These are phyloP conservation scores for Rusavskia elegans DNA, from an alignment of 495 filamentous ascomycete genomes.

Conservation along the genomic window DNA sequence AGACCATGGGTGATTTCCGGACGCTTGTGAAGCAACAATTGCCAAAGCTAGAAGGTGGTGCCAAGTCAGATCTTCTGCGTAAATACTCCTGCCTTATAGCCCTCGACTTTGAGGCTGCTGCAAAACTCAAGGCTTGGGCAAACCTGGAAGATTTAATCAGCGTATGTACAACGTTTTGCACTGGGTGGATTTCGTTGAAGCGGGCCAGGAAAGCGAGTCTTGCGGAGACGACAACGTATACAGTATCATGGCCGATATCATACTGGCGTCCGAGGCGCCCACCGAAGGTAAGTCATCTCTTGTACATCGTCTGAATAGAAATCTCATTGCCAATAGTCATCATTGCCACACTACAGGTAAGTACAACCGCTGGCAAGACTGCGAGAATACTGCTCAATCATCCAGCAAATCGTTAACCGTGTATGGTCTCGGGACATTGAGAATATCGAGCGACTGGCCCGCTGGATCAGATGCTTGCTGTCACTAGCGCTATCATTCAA, in stretches of 20 bases:
- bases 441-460: constrained; percentile 39
- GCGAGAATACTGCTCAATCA: background rate
- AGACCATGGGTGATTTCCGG: constrained; percentile 39
- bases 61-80: constrained; percentile 32
- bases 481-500: constrained; percentile 37
- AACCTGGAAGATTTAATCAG: constrained; percentile 44
- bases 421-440: constrained; percentile 37
- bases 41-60: constrained; percentile 24
- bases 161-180: constrained; percentile 18
- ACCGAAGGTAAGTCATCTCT: constrained; percentile 16
- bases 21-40: constrained; percentile 15
- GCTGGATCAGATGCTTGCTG: constrained; percentile 61
- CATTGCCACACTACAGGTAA: constrained; percentile 26
- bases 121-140: constrained; percentile 51
- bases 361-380: background rate
- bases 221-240: constrained; percentile 10
- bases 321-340: constrained; percentile 14
- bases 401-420: constrained; percentile 42
- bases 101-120: constrained; percentile 63
- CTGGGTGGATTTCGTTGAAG: background rate
- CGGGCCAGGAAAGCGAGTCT: constrained; percentile 9
- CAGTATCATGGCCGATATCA: constrained; percentile 34
- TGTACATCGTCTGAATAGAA: background rate
- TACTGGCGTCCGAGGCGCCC: constrained; percentile 39
- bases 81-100: constrained; percentile 49